Evolutionary conservation across 352 stramenopile genomes (phyloP), one percentile per base, ranked within the genome.

Genomic region (Phytophthora europaea): DNA sequence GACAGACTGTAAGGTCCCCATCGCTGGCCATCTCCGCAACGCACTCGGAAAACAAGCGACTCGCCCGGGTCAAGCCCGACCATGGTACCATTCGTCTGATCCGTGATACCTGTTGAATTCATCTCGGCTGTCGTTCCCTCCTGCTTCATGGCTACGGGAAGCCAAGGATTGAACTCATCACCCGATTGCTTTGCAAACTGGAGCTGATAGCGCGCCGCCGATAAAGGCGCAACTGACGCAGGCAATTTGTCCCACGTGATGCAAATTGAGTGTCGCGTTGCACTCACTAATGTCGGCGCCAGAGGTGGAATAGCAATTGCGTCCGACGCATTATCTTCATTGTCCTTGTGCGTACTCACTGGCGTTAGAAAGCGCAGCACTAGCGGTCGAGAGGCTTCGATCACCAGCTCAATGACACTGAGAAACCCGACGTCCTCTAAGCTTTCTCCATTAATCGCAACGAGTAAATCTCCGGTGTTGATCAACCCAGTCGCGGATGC

Each of bases 371-470:
- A 91, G 1, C 88, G 83, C 40, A 97, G 71, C 26, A 90, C 70
- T 10, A 96, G 61, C 0, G 90, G 90, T 8, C 90, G 85, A 12
- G 76, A 71, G 0, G 89, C 83, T 63, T 90, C 77, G 51, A 95
- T 94, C 28, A 97, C 82, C 45, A 89, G 78, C 31, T 95, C 87
- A 23, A 97, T 93, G 4, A 95, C 87, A 31, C 72, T 85, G 36
- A 90, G 53, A 64, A 97, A 97, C 13, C 81, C 61, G 13, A 93
- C 72, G 22, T 82, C 79, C 20, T 81, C 80, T 56, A 96, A 72
- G 61, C 82, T 90, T 23, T 92, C 71, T 6, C 78, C 90, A 61
- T 95, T 95, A 43, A 97, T 84, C 0, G 86, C 77, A 16, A 94
- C 78, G 0, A 97, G 72, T 33, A 97, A 51, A 64, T 97, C 89